Conservation (phyloP, 495 filamentous ascomycete species). For the Hyaloscypha hepaticicola region DNA sequence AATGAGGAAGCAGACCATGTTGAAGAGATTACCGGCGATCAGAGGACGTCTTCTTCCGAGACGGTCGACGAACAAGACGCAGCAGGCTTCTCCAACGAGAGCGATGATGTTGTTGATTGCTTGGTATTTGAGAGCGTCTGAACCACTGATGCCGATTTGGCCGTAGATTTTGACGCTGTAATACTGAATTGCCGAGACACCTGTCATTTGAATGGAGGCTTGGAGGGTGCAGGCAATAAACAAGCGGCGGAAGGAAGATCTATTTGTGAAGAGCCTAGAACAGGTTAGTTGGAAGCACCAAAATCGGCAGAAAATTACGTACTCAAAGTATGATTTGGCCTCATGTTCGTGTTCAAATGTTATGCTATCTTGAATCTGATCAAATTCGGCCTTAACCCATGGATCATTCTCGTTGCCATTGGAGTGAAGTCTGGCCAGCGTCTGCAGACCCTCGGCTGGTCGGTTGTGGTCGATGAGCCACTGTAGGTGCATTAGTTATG, state of each 20-base stretch:
- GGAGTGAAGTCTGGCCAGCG: slow-evolving; percentile 59
- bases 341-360: slow-evolving; percentile 58
- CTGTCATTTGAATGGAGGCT: slow-evolving; percentile 71
- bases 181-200: slow-evolving; percentile 72
- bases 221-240: slow-evolving; percentile 67
- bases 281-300: neutral
- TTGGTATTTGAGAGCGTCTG: slow-evolving; percentile 68
- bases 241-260: slow-evolving; percentile 64
- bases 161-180: slow-evolving; percentile 65
- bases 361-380: slow-evolving; percentile 65
- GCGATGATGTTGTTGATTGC: slow-evolving; percentile 69
- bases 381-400: slow-evolving; percentile 64
- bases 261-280: slow-evolving; percentile 52
- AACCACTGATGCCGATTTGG: slow-evolving; percentile 64
- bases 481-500: slow-evolving; percentile 29
- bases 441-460: slow-evolving; percentile 52
- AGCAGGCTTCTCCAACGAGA: slow-evolving; percentile 61
- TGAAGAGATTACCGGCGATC: slow-evolving; percentile 64
- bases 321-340: slow-evolving; percentile 65
- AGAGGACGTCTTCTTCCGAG: slow-evolving; percentile 64
- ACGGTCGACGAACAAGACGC: slow-evolving; percentile 66
- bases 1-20: slow-evolving; percentile 45
- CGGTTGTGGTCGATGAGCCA: slow-evolving; percentile 60
- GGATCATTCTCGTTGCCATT: slow-evolving; percentile 56
- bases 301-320: neutral